phyloP scores from a whole-genome alignment of 768 basidiomycete species.

The Rhodotorula graminis region DNA sequence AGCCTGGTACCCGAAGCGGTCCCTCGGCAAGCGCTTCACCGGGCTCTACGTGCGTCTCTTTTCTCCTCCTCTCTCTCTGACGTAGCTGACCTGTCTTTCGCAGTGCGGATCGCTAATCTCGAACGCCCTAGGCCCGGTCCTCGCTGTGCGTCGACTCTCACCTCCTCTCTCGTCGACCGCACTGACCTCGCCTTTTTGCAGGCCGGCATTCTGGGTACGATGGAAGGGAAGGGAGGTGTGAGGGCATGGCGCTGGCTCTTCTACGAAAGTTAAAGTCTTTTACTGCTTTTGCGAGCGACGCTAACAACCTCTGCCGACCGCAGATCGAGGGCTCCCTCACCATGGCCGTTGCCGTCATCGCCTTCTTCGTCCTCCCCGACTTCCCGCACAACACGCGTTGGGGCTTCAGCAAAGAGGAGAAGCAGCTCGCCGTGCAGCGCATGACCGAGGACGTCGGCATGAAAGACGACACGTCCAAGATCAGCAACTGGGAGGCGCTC shows the following conservation, averaged over 20 bases:
- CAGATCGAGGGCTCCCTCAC: conserved; percentile 46
- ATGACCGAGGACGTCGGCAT: conserved; percentile 45
- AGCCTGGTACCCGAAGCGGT: conserved; percentile 64
- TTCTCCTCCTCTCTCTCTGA: neutral
- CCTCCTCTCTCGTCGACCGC: too few species aligned
- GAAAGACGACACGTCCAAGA: conserved; percentile 36
- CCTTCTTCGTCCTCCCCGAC: conserved; percentile 62
- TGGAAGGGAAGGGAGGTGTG: conserved; percentile 65
- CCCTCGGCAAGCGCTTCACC: conserved; percentile 66
- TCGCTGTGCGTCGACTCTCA: conserved; percentile 50
- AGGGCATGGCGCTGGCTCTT: conserved; percentile 58
- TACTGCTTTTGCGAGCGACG: neutral
- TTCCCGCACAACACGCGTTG: conserved; percentile 51
- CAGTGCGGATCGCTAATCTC: conserved; percentile 67
- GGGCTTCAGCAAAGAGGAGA: conserved; percentile 41
- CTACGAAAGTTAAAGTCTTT: neutral
- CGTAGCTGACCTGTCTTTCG: conserved; percentile 14
- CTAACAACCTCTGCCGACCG: neutral
- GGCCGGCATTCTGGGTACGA: conserved; percentile 61
- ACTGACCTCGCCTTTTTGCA: too few species aligned
- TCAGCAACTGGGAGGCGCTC: conserved; percentile 10
- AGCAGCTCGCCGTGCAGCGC: conserved; percentile 44
- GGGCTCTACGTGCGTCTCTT: conserved; percentile 44
- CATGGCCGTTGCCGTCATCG: neutral
- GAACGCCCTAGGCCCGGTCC: conserved; percentile 59